Evolutionary conservation across 768 basidiomycete species (phyloP), one percentile per base, ranked within the genome.

Genomic region (Mycena galericulata): DNA sequence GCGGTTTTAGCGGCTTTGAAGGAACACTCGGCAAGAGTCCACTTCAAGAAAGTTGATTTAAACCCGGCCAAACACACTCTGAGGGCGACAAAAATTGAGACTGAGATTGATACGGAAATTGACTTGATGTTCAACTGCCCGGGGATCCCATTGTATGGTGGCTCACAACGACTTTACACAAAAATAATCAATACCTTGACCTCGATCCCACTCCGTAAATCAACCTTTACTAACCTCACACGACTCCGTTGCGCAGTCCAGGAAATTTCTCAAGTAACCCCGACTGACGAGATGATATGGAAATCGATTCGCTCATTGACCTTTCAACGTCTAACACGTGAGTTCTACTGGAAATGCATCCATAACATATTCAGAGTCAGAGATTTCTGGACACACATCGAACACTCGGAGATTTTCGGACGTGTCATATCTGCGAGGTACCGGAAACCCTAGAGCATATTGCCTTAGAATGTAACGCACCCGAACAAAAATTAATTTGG

Each of bases 91-190:
- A 12, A 12, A 43, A 43, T n/a, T 14, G 41, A 43, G n/a, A 26
- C 40, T 2, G 60, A 50, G 32, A 34, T 62, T 15, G 60, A 62
- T 22, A 62, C 47, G 14, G 46, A 62, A 30, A 29, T 62, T 24
- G 60, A 62, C 27, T 20, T 62, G n/a, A 62, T 38, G 30, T 62
- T 62, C 34, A 34, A 38, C 9, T 50, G 45, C 34, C 60, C 60
- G 22, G 60, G 60, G 11, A 51, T 62, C 24, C 47, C 27, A 17
- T 26, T 62, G 24, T 22, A 12, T 12, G n/a, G 20, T 24, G 60
- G 60, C 9, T 38, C 60, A 27, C 60, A 62, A 24, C 43, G 47
- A 20, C 29, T 22, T 32, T 62, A 50, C n/a, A 62, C 45, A 9
- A 30, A 50, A 32, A 20, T 50, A 22, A 62, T 62, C 18, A 62